phyloP scores from a whole-genome alignment of 164 flowering plant genomes.

The Annona squamosa region DNA sequence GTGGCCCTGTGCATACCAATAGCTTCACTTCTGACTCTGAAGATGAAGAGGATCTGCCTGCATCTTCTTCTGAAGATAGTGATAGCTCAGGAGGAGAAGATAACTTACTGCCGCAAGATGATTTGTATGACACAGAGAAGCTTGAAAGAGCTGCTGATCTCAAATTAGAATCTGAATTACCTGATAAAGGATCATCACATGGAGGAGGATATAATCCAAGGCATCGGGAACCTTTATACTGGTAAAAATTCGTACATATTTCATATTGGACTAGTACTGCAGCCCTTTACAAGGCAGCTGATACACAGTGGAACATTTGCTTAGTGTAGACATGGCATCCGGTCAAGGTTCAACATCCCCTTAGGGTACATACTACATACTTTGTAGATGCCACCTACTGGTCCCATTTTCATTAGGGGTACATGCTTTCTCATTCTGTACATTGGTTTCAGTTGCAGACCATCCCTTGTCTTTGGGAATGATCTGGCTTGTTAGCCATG shows the following conservation, averaged over 20 bases:
- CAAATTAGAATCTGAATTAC: conserved; percentile 14
- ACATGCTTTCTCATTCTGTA: no score
- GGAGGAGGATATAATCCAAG: conserved; percentile 84
- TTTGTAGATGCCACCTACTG: no score
- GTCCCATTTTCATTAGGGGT: no score
- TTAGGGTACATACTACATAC: no score
- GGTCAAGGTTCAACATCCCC: no score
- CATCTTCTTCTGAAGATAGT: conserved; percentile 31
- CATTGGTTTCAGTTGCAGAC: no score
- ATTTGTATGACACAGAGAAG: conserved; percentile 19
- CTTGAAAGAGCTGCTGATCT: conserved; percentile 16
- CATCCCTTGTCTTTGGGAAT: no score
- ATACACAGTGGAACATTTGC: no score
- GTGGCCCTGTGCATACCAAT: conserved; percentile 17
- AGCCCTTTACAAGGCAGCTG: no score
- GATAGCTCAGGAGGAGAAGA: conserved; percentile 44
- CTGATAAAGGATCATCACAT: conserved; percentile 21
- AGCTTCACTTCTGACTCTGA: conserved; percentile 29
- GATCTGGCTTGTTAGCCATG: no score
- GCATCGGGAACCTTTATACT: conserved; percentile 82
- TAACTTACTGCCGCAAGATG: conserved; percentile 27
- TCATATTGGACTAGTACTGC: no score
- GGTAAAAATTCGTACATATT: conserved; percentile 30
- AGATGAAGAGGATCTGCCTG: conserved; percentile 30
- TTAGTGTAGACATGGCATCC: no score